A percentile compares a stretch with the other conserved stretches of the same genome.
Evolutionary conservation across 106 monocot species (phyloP).

Genomic region (Apostasia shenzhenica): DNA sequence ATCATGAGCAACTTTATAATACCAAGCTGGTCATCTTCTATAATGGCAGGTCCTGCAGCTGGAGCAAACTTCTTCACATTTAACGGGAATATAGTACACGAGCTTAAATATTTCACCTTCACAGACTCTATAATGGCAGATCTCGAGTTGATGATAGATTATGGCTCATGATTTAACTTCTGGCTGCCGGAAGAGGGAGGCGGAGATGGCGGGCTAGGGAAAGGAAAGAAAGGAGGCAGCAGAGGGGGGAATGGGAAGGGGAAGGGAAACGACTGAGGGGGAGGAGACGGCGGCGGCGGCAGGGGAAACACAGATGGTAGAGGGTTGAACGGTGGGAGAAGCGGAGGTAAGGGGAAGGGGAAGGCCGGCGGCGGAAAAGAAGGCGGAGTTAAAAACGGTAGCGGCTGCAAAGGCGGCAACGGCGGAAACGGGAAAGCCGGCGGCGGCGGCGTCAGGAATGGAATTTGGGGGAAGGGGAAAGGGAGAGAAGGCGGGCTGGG

Average conservation of each 20-base stretch:
- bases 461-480: constrained; percentile 18
- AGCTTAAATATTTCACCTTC: too few species aligned
- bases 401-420: constrained; percentile 14
- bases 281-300: constrained; percentile 13
- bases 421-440: constrained; percentile 34
- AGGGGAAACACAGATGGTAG: constrained; percentile 9
- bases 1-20: too few species aligned
- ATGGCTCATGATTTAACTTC: neutral
- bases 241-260: constrained; percentile 32
- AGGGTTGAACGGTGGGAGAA: constrained; percentile 18
- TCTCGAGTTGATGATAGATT: neutral
- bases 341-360: constrained; percentile 16
- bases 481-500: constrained; percentile 22
- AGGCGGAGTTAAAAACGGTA: constrained; percentile 21
- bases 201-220: constrained; percentile 11
- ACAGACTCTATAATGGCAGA: too few species aligned
- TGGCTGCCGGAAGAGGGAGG: neutral
- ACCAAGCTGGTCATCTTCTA: too few species aligned
- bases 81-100: too few species aligned
- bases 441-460: constrained; percentile 22
- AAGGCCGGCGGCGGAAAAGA: constrained; percentile 30
- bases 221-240: constrained; percentile 18
- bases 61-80: too few species aligned
- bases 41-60: too few species aligned
- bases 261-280: constrained; percentile 13